Evolutionary conservation across 2,329 filamentous ascomycete species (phyloP).

Genomic region (Fonsecaea erecta): DNA sequence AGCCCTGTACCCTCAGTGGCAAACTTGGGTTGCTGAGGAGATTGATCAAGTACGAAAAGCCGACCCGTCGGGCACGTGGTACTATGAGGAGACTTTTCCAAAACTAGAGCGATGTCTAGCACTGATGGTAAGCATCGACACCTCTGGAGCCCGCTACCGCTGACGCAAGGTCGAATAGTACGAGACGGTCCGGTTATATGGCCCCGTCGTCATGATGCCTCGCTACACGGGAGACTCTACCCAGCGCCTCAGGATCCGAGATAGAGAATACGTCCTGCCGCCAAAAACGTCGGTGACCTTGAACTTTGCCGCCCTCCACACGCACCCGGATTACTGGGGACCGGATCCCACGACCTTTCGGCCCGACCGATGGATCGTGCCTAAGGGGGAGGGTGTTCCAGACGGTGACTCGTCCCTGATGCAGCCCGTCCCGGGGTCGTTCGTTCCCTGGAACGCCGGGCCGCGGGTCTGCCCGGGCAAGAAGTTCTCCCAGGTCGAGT

Average conservation of each 20-base stretch:
- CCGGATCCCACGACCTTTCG: conserved; percentile 38
- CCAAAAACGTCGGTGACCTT: conserved; percentile 34
- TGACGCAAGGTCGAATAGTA: conserved; percentile 23
- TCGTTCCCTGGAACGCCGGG: conserved; percentile 42
- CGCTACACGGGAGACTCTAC: conserved; percentile 25
- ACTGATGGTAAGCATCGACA: conserved; percentile 49
- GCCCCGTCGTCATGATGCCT: conserved; percentile 34
- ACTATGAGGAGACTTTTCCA: conserved; percentile 54
- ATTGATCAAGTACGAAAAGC: conserved; percentile 32
- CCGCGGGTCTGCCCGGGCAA: conserved; percentile 43
- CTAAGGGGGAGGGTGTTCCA: conserved; percentile 43
- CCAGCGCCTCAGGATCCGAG: conserved; percentile 31
- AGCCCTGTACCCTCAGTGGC: conserved; percentile 31
- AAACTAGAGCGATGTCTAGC: conserved; percentile 52
- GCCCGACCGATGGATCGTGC: conserved; percentile 49
- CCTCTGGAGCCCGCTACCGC: too few relatives aligned
- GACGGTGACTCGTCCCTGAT: conserved; percentile 52
- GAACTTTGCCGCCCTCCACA: conserved; percentile 41
- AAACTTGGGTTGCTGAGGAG: conserved; percentile 34
- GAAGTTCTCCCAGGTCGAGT: conserved; percentile 46
- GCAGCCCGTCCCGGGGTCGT: conserved; percentile 37
- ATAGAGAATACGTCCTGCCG: conserved; percentile 32
- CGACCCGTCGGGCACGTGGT: conserved; percentile 38
- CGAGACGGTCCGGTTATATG: conserved; percentile 40
- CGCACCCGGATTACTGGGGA: conserved; percentile 40